phyloP scores from a whole-genome alignment of 805 yeast species.

The Metschnikowia colocasiae region DNA sequence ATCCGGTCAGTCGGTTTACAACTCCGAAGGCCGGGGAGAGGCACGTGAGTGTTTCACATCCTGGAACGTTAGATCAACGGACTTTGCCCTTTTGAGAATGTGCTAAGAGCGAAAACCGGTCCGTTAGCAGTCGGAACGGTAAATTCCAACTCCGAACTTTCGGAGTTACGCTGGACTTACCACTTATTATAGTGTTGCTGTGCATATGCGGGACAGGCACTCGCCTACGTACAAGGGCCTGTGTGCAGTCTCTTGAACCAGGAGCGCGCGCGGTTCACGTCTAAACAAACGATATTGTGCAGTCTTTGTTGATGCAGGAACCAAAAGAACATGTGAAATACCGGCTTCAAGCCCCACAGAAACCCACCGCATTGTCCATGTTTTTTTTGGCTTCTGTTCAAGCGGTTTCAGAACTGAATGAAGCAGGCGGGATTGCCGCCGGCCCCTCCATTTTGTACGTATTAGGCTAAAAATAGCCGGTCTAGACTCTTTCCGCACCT shows the following conservation, averaged over 20 bases:
- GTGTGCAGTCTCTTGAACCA: background rate
- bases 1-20: background rate
- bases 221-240: background rate
- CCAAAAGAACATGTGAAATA: background rate
- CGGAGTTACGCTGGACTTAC: background rate
- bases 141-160: background rate
- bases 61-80: background rate
- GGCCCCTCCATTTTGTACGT: too few species aligned
- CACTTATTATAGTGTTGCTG: background rate
- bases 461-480: background rate
- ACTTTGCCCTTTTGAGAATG: background rate
- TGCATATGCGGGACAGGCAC: slow-evolving; percentile 3
- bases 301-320: slow-evolving; percentile 2
- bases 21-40: background rate
- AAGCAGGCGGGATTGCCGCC: too few species aligned
- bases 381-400: background rate
- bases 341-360: background rate
- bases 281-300: slow-evolving; percentile 1
- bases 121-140: background rate
- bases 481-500: slow-evolving; percentile 5
- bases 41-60: background rate
- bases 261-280: slow-evolving; percentile 1
- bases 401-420: background rate
- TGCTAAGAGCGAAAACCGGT: too few species aligned
- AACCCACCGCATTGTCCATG: background rate